Evolutionary conservation across 345 rosid genomes (phyloP).

Genomic region (Pistacia atlantica): DNA sequence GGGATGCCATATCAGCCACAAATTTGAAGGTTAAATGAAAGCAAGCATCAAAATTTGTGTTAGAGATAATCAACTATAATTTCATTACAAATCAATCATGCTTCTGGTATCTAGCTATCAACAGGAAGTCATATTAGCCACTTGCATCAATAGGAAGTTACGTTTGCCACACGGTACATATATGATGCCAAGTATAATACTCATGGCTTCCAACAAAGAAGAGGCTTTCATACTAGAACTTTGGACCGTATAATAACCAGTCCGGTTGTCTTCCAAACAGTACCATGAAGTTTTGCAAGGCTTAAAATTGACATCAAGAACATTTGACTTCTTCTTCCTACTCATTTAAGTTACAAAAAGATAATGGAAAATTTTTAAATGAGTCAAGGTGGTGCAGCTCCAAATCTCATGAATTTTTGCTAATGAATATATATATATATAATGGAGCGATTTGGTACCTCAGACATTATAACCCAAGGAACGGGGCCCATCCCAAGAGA

Average conservation of each 20-base stretch:
- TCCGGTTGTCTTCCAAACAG: background rate
- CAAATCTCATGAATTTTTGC: no score
- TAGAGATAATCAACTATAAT: background rate
- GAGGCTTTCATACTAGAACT: background rate
- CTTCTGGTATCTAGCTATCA: background rate
- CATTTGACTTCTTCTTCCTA: background rate
- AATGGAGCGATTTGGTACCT: constrained; percentile 46
- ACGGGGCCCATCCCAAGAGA: constrained; percentile 94
- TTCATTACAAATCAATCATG: background rate
- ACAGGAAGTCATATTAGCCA: background rate
- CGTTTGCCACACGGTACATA: background rate
- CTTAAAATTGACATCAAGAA: background rate
- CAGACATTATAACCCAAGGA: constrained; percentile 99
- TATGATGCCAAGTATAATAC: background rate
- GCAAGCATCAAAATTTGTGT: background rate
- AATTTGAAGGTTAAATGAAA: background rate
- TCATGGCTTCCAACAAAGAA: background rate
- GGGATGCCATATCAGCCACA: background rate
- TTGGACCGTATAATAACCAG: background rate
- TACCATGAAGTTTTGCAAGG: background rate
- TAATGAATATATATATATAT: background rate
- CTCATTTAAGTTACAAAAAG: background rate
- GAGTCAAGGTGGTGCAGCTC: background rate
- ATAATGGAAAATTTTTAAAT: background rate
- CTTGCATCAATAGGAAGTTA: background rate